These are phyloP conservation scores for Talaromyces islandicus DNA, from an alignment of 2,329 filamentous ascomycete genomes.

Conservation along the genomic window DNA sequence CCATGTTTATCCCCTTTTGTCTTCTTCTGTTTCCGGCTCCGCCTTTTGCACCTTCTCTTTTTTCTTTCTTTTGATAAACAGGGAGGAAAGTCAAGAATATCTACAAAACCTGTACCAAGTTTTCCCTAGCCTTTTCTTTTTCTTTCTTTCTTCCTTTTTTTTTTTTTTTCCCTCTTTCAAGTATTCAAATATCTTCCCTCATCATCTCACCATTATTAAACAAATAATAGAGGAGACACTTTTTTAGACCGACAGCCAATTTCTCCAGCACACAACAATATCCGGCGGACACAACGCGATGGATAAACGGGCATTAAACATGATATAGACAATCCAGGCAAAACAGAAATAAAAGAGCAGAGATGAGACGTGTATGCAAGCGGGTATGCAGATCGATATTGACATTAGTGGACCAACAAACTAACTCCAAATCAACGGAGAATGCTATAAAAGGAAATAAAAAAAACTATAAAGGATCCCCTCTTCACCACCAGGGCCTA, in stretches of 20 bases:
- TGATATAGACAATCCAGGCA: neutral
- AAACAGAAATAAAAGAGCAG: neutral
- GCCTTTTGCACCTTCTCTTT: neutral
- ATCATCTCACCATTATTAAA: neutral
- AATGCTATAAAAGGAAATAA: neutral
- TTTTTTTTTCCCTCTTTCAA: neutral
- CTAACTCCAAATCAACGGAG: neutral
- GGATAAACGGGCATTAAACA: neutral
- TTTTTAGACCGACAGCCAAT: neutral
- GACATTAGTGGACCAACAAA: neutral
- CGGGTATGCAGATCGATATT: conserved; percentile 1
- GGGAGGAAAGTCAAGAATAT: neutral
- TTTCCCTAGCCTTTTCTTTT: neutral
- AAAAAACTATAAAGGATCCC: neutral
- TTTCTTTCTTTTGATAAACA: neutral
- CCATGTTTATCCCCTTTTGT: neutral
- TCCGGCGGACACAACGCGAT: neutral
- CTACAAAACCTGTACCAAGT: neutral
- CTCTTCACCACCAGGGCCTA: conserved; percentile 11
- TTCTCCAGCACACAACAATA: neutral
- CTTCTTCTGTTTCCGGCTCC: neutral
- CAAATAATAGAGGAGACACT: neutral
- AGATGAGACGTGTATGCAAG: neutral
- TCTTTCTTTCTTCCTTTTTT: neutral
- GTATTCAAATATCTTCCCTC: neutral